Evolutionary conservation across 2,329 filamentous ascomycete genomes (phyloP), one percentile per base, ranked within the genome.

Genomic region (Hypoxylon sp.): DNA sequence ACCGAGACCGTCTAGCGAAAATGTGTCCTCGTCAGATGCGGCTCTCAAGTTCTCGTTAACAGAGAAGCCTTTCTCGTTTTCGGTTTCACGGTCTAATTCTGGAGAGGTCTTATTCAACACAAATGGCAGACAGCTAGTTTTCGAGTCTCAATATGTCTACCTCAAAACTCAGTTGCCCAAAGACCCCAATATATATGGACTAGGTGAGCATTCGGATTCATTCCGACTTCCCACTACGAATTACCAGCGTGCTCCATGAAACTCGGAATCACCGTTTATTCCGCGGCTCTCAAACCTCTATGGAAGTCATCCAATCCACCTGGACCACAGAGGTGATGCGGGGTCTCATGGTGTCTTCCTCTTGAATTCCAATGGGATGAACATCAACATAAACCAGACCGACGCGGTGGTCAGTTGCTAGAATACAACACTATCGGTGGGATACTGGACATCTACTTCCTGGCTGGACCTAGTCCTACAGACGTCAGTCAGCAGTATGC

Each of bases 401-500:
- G 63, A 67, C 11, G 78, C 32, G 79, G 82, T 16, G 81, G 83
- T n/a, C 85, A 91, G 69, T 90, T 87, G 63, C 82, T 92, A 3
- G 88, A 91, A 75, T 92, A 91, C 78, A 90, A 91, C 70, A 84
- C 84, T 3, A 79, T 91, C 3, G 89, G 90, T 11, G 90, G 90
- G 3, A 81, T 91, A 37, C 73, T 91, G 2, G 90, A 91, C 72
- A 82, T 87, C 51, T 86, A 86, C 68, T 85, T 86, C 70, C 70
- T 85, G 27, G 80, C 82, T 34, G 84, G 84, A 2, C 80, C 82
- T 0, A 82, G 77, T 4, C 84, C 84, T 1, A 78, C 82, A 39
- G 81, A 82, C 30, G 82, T 85, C 1, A 80, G 81, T 30, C 75
- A 79, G 55, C 82, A 85, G 65, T 86, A 86, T 68, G 76, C 82